Conservation (phyloP, 495 filamentous ascomycete genomes). For the Aspergillus hancockii region DNA sequence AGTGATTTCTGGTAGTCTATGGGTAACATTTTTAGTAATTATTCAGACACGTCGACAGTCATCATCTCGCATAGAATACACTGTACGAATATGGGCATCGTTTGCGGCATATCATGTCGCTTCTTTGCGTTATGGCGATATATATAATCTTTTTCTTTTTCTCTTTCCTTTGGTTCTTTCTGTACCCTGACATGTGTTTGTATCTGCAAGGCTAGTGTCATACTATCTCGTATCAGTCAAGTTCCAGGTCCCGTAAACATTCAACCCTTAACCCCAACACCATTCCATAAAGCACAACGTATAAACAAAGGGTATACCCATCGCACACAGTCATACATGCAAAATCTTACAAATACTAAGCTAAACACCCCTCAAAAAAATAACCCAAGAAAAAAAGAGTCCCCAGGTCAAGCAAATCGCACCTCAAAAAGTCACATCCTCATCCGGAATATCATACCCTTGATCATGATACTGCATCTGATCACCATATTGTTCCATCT, state of each 20-base stretch:
- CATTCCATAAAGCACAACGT: constrained; percentile 13
- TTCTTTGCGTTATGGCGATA: constrained; percentile 29
- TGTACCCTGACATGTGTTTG: constrained; percentile 20
- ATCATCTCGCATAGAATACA: constrained; percentile 28
- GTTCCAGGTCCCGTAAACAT: constrained; percentile 4
- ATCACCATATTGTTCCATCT: constrained; percentile 29
- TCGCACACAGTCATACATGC: background rate
- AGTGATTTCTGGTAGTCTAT: background rate
- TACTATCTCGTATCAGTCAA: constrained; percentile 12
- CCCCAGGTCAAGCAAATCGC: constrained; percentile 8
- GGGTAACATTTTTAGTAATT: background rate
- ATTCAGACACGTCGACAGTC: background rate
- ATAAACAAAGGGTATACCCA: constrained; percentile 15
- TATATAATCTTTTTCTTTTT: constrained; percentile 42
- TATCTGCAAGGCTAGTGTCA: constrained; percentile 17
- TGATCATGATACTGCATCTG: constrained; percentile 24
- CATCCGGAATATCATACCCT: constrained; percentile 22
- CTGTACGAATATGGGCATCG: constrained; percentile 25
- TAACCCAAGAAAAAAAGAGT: constrained; percentile 4
- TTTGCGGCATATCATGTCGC: constrained; percentile 13
- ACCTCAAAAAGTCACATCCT: constrained; percentile 41
- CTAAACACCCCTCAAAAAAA: background rate
- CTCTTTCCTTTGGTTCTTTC: constrained; percentile 29
- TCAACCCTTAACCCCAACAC: constrained; percentile 8
- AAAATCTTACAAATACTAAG: background rate